Conservation (phyloP, 768 basidiomycete species). For the Russula lepida region DNA sequence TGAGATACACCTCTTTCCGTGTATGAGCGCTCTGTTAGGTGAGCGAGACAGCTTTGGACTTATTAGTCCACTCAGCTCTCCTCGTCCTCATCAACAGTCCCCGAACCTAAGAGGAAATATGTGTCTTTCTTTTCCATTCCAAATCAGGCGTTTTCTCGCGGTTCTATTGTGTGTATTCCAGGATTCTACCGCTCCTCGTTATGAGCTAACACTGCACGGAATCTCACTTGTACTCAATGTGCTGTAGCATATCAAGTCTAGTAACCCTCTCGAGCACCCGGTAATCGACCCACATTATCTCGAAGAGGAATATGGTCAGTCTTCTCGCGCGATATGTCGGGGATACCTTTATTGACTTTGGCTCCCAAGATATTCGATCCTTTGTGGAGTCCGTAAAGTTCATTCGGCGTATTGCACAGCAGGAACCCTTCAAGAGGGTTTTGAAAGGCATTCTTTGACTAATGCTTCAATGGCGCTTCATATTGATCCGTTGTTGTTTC, state of each 20-base stretch:
- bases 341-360: neutral
- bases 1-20: neutral
- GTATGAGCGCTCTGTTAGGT: neutral
- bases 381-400: constrained; percentile 22
- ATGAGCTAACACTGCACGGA: neutral
- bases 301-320: constrained; percentile 19
- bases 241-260: constrained; percentile 16
- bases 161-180: constrained; percentile 13
- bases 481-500: neutral
- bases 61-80: neutral
- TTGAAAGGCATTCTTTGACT: neutral
- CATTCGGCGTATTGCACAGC: constrained; percentile 13
- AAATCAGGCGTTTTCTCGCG: constrained; percentile 16
- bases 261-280: constrained; percentile 13
- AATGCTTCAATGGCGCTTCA: neutral
- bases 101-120: constrained; percentile 7
- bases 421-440: constrained; percentile 20
- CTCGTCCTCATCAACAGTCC: neutral
- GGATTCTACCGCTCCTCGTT: neutral
- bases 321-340: neutral
- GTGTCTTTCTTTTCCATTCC: neutral
- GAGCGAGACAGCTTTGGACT: neutral
- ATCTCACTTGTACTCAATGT: neutral
- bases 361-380: constrained; percentile 3
- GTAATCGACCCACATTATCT: constrained; percentile 20